phyloP scores from a whole-genome alignment of 169 alveolate species.

The Cryptosporidium ubiquitum region DNA sequence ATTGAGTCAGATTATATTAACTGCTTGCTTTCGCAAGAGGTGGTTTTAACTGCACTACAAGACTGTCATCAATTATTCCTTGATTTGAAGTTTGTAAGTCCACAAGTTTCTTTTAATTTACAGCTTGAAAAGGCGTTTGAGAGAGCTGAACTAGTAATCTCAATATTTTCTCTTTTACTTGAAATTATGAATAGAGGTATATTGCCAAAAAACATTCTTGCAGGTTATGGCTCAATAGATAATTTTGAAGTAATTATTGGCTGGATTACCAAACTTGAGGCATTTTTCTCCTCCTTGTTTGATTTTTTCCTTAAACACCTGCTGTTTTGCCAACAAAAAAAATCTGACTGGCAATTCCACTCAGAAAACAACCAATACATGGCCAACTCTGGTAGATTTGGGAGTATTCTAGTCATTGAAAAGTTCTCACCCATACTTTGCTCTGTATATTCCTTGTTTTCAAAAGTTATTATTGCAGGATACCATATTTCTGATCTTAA shows the following conservation, averaged over 20 bases:
- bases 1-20: slow-evolving; percentile 55
- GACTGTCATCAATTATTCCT: slow-evolving; percentile 11
- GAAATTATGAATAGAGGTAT: slow-evolving; percentile 44
- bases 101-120: slow-evolving; percentile 7
- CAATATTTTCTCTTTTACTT: slow-evolving; percentile 37
- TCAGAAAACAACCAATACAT: background rate
- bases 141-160: slow-evolving; percentile 31
- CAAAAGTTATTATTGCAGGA: slow-evolving; percentile 4
- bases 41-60: slow-evolving; percentile 2
- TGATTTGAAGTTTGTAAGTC: background rate
- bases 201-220: slow-evolving; percentile 46
- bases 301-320: slow-evolving; percentile 43
- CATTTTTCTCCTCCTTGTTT: slow-evolving; percentile 33
- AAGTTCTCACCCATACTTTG: slow-evolving; percentile 37
- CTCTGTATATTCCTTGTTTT: slow-evolving; percentile 4
- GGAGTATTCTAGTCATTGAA: slow-evolving; percentile 1
- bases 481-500: background rate
- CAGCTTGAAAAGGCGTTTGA: slow-evolving; percentile 3
- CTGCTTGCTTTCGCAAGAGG: slow-evolving; percentile 22
- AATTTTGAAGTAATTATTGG: slow-evolving; percentile 25
- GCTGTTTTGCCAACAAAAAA: slow-evolving; percentile 44
- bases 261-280: slow-evolving; percentile 44
- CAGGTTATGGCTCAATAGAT: slow-evolving; percentile 70
- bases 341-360: background rate
- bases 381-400: background rate